These are phyloP conservation scores for Apiospora hydei DNA, from an alignment of 2,329 filamentous ascomycete genomes.

Conservation along the genomic window DNA sequence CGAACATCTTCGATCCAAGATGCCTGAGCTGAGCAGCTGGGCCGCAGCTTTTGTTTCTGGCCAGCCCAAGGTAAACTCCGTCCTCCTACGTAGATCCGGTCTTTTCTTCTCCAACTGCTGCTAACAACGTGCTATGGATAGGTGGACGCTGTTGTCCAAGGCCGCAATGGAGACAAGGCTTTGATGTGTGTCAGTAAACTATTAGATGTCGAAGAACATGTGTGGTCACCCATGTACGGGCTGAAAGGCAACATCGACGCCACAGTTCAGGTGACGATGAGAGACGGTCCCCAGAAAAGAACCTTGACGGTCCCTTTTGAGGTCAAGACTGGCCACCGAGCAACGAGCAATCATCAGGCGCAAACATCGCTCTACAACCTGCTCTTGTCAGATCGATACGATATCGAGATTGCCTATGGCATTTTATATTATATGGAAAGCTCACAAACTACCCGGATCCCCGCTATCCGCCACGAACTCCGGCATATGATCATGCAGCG, in stretches of 20 bases:
- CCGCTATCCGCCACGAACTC: constrained; percentile 84
- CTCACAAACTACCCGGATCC: constrained; percentile 84
- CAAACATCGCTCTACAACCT: constrained; percentile 96
- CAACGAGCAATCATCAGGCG: constrained; percentile 83
- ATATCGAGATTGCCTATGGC: constrained; percentile 88
- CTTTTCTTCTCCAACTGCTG: constrained; percentile 25
- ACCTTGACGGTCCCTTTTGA: constrained; percentile 91
- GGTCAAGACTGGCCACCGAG: constrained; percentile 90
- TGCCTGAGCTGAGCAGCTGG: constrained; percentile 84
- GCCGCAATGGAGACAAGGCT: constrained; percentile 77
- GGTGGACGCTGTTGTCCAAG: constrained; percentile 77
- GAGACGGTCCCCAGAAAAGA: constrained; percentile 69
- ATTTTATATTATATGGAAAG: constrained; percentile 95
- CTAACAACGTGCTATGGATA: constrained; percentile 47
- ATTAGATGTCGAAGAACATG: constrained; percentile 94
- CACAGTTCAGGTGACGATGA: constrained; percentile 87
- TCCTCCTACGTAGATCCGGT: not conserved
- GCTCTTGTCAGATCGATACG: constrained; percentile 90
- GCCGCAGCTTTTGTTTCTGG: constrained; percentile 80
- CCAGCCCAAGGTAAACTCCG: constrained; percentile 66
- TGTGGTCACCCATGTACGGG: constrained; percentile 98
- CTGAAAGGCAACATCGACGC: constrained; percentile 98
- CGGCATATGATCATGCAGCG: constrained; percentile 97
- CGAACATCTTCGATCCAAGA: constrained; percentile 83
- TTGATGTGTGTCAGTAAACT: constrained; percentile 91